Base-by-base conservation (phyloP, 2,329 filamentous ascomycete species). In the Neofusicoccum umdonicola region DNA sequence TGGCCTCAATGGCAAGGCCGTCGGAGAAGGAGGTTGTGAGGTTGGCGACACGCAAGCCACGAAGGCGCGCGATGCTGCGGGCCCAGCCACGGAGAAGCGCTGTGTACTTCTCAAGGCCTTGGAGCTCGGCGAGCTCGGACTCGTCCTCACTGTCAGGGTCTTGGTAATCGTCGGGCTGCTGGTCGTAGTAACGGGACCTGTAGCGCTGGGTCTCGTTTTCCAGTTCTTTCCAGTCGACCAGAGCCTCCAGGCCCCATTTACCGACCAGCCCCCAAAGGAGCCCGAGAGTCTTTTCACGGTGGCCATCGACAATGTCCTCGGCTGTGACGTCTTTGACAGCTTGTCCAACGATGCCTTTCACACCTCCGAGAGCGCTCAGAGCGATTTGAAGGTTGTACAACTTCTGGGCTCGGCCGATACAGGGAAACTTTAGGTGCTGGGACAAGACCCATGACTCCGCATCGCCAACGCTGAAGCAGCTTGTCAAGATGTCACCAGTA, bases 221-320 rank as follows among this genome's bases (percentile, higher is more conserved):
- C 9, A 88, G 70, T 62, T 84, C 83, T 5, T 78, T 72, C 80
- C 83, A 85, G 68, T 88, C 82, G 1, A 89, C 77, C 0, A 89
- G 77, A 6, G 74, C 77, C 5, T 77, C 73, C 7, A 88, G 74
- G 1, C 85, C 85, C 76, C 83, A 85, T 72, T 81, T 82, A 45
- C 83, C 83, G 42, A 88, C 82, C 22, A 89, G 76, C 3, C 79
- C 78, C 86, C 86, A 88, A 4, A 90, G 77, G 9, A 89, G 76
- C 4, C 81, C 82, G 50, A 89, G 78, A 0, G 86, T 89, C 73
- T 86, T 88, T 69, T 89, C 87, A 8, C 87, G 82, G 68, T 88
- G 85, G 2, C 87, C 87, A 68, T 88, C 82, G 6, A 89, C 85
- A 52, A 89, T 83, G 63, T 89, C 85, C 44, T 85, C 82, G 0